Evolutionary conservation across 2,329 filamentous ascomycete species (phyloP).

Genomic region (Dichotomopilus funicola): DNA sequence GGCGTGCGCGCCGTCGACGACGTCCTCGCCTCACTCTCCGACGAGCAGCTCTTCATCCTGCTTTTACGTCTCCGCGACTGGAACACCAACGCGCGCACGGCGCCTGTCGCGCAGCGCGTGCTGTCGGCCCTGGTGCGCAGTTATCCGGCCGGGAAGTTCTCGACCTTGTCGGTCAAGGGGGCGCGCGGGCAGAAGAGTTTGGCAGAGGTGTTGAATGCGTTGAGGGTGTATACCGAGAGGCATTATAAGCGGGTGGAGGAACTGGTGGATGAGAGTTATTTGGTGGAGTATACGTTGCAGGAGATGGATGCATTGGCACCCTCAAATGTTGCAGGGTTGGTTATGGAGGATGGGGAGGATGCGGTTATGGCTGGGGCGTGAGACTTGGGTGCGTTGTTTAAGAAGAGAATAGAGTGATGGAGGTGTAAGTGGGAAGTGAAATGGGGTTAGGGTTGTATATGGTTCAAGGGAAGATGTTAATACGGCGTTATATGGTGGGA

Average conservation of each 20-base stretch:
- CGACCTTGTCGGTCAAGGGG: slow-evolving; percentile 58
- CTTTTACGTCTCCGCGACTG: slow-evolving; percentile 83
- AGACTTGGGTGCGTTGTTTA: background rate
- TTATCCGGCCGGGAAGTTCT: slow-evolving; percentile 73
- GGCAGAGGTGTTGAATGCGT: slow-evolving; percentile 78
- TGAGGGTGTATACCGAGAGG: slow-evolving; percentile 84
- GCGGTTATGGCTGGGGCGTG: slow-evolving; percentile 25
- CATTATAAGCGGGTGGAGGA: slow-evolving; percentile 89
- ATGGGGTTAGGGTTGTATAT: background rate
- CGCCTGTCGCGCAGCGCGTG: slow-evolving; percentile 77
- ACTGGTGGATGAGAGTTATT: slow-evolving; percentile 85
- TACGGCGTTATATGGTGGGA: background rate
- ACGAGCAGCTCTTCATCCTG: slow-evolving; percentile 79
- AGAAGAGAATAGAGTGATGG: slow-evolving; percentile 7
- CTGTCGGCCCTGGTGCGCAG: slow-evolving; percentile 71
- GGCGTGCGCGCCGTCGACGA: slow-evolving; percentile 70
- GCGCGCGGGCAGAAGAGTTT: slow-evolving; percentile 57
- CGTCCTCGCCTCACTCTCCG: slow-evolving; percentile 69
- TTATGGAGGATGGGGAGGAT: slow-evolving; percentile 18
- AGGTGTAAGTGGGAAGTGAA: background rate
- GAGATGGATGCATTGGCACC: slow-evolving; percentile 78
- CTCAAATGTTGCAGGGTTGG: slow-evolving; percentile 17
- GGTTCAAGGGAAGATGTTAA: background rate
- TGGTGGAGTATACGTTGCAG: slow-evolving; percentile 85
- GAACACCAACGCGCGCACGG: slow-evolving; percentile 92